Evolutionary conservation across 441 rosid species (phyloP).

Genomic region (Euphorbia neoarborescens): DNA sequence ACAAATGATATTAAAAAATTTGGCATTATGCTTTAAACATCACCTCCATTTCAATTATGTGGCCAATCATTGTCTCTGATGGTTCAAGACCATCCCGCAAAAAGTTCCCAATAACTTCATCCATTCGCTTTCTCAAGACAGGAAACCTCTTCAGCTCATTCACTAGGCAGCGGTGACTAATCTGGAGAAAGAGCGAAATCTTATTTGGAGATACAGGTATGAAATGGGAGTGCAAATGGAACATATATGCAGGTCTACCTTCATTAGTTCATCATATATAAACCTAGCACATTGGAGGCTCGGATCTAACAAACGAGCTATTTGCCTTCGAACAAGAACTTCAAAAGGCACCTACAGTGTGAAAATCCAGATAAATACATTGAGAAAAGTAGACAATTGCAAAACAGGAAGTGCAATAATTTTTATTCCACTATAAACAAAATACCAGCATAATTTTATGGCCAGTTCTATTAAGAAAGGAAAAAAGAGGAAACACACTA

Average conservation of each 20-base stretch:
- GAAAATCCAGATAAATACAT: background rate
- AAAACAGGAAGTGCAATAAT: background rate
- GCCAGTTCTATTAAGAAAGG: background rate
- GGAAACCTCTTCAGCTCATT: constrained; percentile 79
- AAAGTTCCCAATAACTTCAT: constrained; percentile 81
- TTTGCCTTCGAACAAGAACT: constrained; percentile 87
- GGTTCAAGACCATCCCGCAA: constrained; percentile 90
- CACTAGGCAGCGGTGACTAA: constrained; percentile 72
- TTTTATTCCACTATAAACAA: background rate
- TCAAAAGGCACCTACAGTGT: constrained; percentile 78
- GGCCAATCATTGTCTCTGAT: constrained; percentile 87
- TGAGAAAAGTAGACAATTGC: background rate
- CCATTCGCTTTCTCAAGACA: constrained; percentile 75
- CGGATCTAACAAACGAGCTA: constrained; percentile 82
- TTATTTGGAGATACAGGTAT: constrained; percentile 9
- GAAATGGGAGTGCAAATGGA: background rate
- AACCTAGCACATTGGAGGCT: constrained; percentile 95
- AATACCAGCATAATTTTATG: background rate
- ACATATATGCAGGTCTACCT: constrained; percentile 36
- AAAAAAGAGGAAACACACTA: constrained; percentile 39
- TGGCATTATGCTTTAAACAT: constrained; percentile 6
- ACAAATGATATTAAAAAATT: background rate
- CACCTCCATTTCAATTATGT: constrained; percentile 93
- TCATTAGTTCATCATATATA: constrained; percentile 76
- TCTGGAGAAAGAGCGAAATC: constrained; percentile 39